A percentile compares a stretch with the other conserved stretches of the same genome.
Evolutionary conservation across 2,329 filamentous ascomycete species (phyloP).

Genomic region (Gnomoniopsis sp.): DNA sequence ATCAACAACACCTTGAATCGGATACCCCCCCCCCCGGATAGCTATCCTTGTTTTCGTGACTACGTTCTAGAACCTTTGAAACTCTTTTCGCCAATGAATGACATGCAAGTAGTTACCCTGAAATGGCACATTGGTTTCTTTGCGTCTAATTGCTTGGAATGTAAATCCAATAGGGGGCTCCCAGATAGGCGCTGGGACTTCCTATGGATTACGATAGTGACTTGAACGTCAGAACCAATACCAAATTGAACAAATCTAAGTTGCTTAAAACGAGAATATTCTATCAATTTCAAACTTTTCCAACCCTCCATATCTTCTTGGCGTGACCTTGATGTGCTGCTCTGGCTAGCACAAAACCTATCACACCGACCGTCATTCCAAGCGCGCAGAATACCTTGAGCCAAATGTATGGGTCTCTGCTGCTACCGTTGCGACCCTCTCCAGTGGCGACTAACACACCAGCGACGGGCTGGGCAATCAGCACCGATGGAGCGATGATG

Average conservation of each 20-base stretch:
- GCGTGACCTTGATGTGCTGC: slow-evolving; percentile 23
- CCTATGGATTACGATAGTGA: background rate
- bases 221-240: too few species aligned
- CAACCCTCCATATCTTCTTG: background rate
- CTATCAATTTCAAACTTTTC: background rate
- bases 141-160: background rate
- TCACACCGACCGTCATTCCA: slow-evolving; percentile 29
- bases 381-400: slow-evolving; percentile 55
- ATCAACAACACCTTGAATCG: too few species aligned
- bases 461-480: slow-evolving; percentile 57
- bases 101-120: too few species aligned
- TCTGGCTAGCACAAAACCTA: slow-evolving; percentile 24
- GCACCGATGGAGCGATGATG: slow-evolving; percentile 49
- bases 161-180: background rate
- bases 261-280: too few species aligned
- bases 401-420: slow-evolving; percentile 33
- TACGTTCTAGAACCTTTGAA: too few species aligned
- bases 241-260: too few species aligned
- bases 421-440: slow-evolving; percentile 29
- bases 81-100: too few species aligned
- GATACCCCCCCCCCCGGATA: too few species aligned
- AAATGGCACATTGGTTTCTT: too few species aligned
- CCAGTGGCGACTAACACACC: slow-evolving; percentile 44
- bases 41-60: too few species aligned
- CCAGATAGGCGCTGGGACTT: background rate